Percentiles rank a stretch among this genome's conserved stretches.
Evolutionary conservation across 768 basidiomycete genomes (phyloP).

Genomic region (Neoboletus subvelutipes): DNA sequence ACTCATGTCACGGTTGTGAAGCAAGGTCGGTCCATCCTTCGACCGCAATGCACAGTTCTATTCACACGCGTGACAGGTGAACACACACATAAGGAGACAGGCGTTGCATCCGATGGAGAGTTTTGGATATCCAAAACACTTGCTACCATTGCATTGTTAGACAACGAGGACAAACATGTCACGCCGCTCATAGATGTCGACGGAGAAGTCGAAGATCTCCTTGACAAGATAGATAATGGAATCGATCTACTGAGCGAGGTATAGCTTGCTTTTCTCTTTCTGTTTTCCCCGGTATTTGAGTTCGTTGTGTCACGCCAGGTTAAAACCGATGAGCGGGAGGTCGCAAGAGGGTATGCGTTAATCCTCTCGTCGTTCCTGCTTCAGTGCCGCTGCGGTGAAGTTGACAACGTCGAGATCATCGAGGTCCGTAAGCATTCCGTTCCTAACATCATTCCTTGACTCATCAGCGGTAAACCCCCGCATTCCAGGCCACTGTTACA

Average conservation of each 20-base stretch:
- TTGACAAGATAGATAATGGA: conserved; percentile 44
- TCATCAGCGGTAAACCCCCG: neutral
- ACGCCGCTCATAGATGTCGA: conserved; percentile 49
- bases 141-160: conserved; percentile 51
- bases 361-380: conserved; percentile 70
- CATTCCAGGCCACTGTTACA: conserved; percentile 56
- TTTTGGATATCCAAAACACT: conserved; percentile 78
- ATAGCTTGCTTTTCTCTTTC: neutral
- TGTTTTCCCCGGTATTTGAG: neutral
- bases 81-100: conserved; percentile 53
- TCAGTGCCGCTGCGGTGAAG: conserved; percentile 66
- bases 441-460: neutral
- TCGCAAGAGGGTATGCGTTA: conserved; percentile 65
- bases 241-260: conserved; percentile 48
- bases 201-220: conserved; percentile 50
- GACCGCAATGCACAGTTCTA: neutral
- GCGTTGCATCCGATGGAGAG: conserved; percentile 67
- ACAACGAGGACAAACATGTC: conserved; percentile 70
- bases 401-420: conserved; percentile 57
- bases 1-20: conserved; percentile 51
- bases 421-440: conserved; percentile 47
- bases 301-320: conserved; percentile 4
- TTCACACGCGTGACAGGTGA: conserved; percentile 33
- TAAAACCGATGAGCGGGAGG: conserved; percentile 16
- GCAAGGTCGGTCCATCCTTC: conserved; percentile 41